Evolutionary conservation across 306 rosid species (phyloP), one percentile per base, ranked within the genome.

Genomic region (Lithocarpus polystachyus): DNA sequence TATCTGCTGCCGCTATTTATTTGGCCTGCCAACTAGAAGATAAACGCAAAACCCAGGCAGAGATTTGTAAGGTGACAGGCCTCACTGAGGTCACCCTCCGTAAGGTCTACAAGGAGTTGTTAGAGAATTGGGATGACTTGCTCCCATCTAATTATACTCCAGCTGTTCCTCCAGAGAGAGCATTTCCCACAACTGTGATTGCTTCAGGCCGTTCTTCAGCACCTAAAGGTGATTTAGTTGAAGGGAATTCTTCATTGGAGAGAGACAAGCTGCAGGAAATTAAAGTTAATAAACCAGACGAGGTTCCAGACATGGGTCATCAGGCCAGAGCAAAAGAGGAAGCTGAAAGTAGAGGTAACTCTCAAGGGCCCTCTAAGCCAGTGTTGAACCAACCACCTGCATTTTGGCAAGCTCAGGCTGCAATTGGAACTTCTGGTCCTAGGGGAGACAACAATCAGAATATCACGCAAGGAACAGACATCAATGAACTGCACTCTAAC

Each of bases 1-100:
- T 95, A 77, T 95, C 97, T 6, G 99, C 97, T 1, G 98, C 97
- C 33, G 98, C 99, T 18, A 95, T 95, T 82, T 95, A 95, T 81
- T 79, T 95, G 81, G 99, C 99, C 64, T 95, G 99, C 90, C 99
- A 95, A 85, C 93, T 95, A 55, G 99, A 95, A 90, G 99, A 95
- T 90, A 95, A 95, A 76, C 94, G 98, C 81, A 95, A 95, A 84
- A 95, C 99, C 2, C 97, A 91, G 80, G 98, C 97, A 19, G 98
- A 93, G 88, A 95, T 95, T 79, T 95, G 99, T 79, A 95, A 91
- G 89, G 97, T 95, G 73, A 95, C 98, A 12, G 97, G 99, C 64
- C 97, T 95, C 33, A 93, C 99, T 6, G 97, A 91, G 89, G 99
- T 95, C 82, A 89, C 97, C 72, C 96, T 95, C 62, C 91, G 98